Conservation (phyloP, 1,139 yeast species). For the Yamadazyma siamensis region DNA sequence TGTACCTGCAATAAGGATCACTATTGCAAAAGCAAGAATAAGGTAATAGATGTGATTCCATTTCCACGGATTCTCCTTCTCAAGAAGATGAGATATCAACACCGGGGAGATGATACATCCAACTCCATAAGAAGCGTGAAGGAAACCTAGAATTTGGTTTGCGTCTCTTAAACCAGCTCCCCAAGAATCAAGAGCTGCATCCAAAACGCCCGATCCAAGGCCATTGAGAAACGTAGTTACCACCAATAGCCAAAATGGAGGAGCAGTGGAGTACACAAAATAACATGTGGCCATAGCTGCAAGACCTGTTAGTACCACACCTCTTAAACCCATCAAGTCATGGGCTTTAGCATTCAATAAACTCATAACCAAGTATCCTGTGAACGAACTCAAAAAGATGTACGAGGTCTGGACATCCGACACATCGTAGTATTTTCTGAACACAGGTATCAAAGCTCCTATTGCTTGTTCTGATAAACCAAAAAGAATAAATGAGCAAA, state of each 20-base stretch:
- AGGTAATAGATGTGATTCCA: slow-evolving; percentile 50
- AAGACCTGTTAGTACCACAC: slow-evolving; percentile 34
- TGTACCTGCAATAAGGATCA: slow-evolving; percentile 3
- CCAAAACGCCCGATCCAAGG: slow-evolving; percentile 57
- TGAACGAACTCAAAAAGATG: slow-evolving; percentile 31
- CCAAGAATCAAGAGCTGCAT: slow-evolving; percentile 58
- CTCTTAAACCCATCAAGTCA: slow-evolving; percentile 31
- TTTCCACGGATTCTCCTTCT: slow-evolving; percentile 33
- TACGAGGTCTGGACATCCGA: slow-evolving; percentile 38
- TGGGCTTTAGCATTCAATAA: slow-evolving; percentile 30
- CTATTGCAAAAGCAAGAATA: slow-evolving; percentile 21
- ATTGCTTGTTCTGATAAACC: slow-evolving; percentile 60
- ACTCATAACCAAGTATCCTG: slow-evolving; percentile 42
- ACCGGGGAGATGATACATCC: slow-evolving; percentile 70
- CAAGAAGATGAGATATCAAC: slow-evolving; percentile 43
- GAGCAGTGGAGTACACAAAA: slow-evolving; percentile 24
- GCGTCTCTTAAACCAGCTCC: slow-evolving; percentile 54
- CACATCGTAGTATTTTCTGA: slow-evolving; percentile 42
- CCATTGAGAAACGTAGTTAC: slow-evolving; percentile 46
- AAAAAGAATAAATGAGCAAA: slow-evolving; percentile 36
- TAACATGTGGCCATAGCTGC: slow-evolving; percentile 29
- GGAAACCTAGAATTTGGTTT: slow-evolving; percentile 60
- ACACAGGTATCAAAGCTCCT: slow-evolving; percentile 52
- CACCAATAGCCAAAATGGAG: slow-evolving; percentile 37
- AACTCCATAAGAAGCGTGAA: slow-evolving; percentile 68